These are phyloP conservation scores for Nidularia sp. DNA, from an alignment of 768 basidiomycete genomes.

Conservation along the genomic window DNA sequence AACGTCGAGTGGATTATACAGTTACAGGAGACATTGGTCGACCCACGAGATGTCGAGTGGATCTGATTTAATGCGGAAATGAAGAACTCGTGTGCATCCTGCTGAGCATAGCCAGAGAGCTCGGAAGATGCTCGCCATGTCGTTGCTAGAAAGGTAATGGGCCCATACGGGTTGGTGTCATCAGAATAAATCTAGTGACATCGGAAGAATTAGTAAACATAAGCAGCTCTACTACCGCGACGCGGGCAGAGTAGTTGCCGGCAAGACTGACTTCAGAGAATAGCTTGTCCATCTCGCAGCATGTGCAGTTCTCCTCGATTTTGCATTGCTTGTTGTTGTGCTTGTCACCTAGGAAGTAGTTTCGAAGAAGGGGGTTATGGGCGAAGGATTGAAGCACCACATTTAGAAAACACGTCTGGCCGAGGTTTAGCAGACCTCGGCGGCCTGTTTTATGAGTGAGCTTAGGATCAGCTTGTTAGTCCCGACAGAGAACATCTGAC, in stretches of 20 bases:
- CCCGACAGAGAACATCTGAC: slow-evolving; percentile 26
- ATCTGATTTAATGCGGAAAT: slow-evolving; percentile 84
- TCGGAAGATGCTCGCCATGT: slow-evolving; percentile 82
- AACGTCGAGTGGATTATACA: slow-evolving; percentile 93
- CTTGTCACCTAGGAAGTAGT: slow-evolving; percentile 87
- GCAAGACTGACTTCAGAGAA: slow-evolving; percentile 56
- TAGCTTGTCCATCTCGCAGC: slow-evolving; percentile 90
- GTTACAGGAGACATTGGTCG: slow-evolving; percentile 76
- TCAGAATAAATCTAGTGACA: slow-evolving; percentile 48
- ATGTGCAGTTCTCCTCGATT: slow-evolving; percentile 65
- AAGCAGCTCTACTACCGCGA: neutral
- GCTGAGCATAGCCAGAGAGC: slow-evolving; percentile 88
- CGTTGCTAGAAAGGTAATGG: slow-evolving; percentile 76
- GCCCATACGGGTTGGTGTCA: slow-evolving; percentile 66
- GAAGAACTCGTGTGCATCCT: slow-evolving; percentile 90
- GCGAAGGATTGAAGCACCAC: slow-evolving; percentile 86
- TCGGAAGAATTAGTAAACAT: neutral
- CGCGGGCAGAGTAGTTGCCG: neutral
- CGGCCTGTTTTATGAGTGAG: slow-evolving; percentile 42
- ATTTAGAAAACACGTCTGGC: slow-evolving; percentile 93
- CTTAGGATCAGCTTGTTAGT: neutral
- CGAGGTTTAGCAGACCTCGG: slow-evolving; percentile 83
- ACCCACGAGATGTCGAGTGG: slow-evolving; percentile 71
- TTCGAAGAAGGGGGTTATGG: slow-evolving; percentile 85
- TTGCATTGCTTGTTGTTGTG: slow-evolving; percentile 77